These are phyloP conservation scores for Debaryomycetaceae sp. DNA, from an alignment of 1,139 yeast species.

Conservation along the genomic window DNA sequence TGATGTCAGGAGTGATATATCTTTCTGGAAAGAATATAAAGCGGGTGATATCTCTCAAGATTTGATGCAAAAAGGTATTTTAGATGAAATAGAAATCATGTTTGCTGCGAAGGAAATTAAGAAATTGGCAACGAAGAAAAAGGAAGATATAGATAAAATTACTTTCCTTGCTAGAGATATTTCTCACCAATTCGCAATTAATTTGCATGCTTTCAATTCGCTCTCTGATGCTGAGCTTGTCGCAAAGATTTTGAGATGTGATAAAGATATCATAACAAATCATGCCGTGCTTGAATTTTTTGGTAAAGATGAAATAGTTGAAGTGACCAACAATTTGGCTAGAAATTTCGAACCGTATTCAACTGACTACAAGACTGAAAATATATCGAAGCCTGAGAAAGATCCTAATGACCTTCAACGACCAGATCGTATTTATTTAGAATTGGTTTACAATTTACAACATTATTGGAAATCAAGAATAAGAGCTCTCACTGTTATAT, in stretches of 20 bases:
- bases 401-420: constrained; percentile 73
- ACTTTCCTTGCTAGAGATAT: constrained; percentile 66
- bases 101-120: constrained; percentile 80
- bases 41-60: constrained; percentile 52
- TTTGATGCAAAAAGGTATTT: constrained; percentile 64
- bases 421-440: constrained; percentile 72
- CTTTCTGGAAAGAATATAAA: constrained; percentile 57
- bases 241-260: constrained; percentile 59
- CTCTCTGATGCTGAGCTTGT: constrained; percentile 57
- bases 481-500: constrained; percentile 61
- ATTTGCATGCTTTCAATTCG: constrained; percentile 58
- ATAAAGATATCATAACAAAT: constrained; percentile 50
- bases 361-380: constrained; percentile 50
- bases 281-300: constrained; percentile 70
- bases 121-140: constrained; percentile 46
- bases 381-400: constrained; percentile 57
- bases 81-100: constrained; percentile 68
- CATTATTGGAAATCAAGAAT: constrained; percentile 81
- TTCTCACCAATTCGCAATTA: constrained; percentile 78
- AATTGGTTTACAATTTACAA: constrained; percentile 68
- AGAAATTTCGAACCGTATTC: constrained; percentile 68
- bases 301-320: constrained; percentile 64
- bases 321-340: constrained; percentile 60
- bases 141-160: constrained; percentile 49
- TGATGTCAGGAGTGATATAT: constrained; percentile 52